Evolutionary conservation across 2,329 filamentous ascomycete species (phyloP).

Genomic region (Achaetomium macrosporum): DNA sequence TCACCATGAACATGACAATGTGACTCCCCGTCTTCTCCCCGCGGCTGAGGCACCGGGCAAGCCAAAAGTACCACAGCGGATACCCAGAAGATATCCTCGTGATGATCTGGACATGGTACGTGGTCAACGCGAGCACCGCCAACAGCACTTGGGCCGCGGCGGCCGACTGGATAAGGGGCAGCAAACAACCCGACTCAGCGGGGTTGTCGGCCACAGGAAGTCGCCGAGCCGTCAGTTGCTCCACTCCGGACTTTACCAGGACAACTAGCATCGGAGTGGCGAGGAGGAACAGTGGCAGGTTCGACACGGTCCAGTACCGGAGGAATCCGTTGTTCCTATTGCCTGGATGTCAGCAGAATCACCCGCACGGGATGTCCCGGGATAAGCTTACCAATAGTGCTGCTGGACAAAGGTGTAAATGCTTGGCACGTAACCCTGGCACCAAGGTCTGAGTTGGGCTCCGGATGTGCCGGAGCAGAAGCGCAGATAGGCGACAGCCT

Average conservation of each 20-base stretch:
- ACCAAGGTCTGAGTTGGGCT: slow-evolving; percentile 53
- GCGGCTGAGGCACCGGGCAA: slow-evolving; percentile 49
- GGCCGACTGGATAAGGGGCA: slow-evolving; percentile 46
- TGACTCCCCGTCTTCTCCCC: slow-evolving; percentile 26
- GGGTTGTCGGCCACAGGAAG: slow-evolving; percentile 1
- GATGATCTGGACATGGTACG: slow-evolving; percentile 91
- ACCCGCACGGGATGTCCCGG: background rate
- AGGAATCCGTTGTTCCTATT: slow-evolving; percentile 80
- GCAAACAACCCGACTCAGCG: slow-evolving; percentile 16
- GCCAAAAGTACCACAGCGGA: slow-evolving; percentile 81
- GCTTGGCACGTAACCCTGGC: slow-evolving; percentile 64
- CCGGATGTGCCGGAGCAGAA: slow-evolving; percentile 49
- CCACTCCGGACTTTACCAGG: slow-evolving; percentile 55
- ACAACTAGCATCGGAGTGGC: slow-evolving; percentile 71
- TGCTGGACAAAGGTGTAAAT: slow-evolving; percentile 88
- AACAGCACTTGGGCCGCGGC: slow-evolving; percentile 69
- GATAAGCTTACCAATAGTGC: slow-evolving; percentile 71
- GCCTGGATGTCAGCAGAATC: background rate
- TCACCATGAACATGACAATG: slow-evolving; percentile 62
- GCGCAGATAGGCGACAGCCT: slow-evolving; percentile 64
- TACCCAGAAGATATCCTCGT: slow-evolving; percentile 84
- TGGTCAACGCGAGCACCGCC: slow-evolving; percentile 64
- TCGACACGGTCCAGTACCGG: slow-evolving; percentile 81
- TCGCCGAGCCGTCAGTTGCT: slow-evolving; percentile 18
- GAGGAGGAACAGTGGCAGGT: slow-evolving; percentile 81